These are phyloP conservation scores for Leavenworthia alabamica DNA, from an alignment of 345 rosid species.

Conservation along the genomic window DNA sequence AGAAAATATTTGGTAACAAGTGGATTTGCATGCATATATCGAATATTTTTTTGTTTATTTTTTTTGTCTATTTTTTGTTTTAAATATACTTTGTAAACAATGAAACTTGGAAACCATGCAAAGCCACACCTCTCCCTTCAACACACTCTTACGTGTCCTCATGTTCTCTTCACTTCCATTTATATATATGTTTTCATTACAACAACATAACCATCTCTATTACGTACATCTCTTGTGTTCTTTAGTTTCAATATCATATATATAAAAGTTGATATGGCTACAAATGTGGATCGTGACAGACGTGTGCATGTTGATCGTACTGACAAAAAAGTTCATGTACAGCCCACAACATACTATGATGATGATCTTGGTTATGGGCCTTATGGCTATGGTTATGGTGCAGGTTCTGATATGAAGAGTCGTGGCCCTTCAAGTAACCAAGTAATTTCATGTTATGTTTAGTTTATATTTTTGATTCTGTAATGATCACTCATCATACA, in stretches of 20 bases:
- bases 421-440: constrained; percentile 28
- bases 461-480: not conserved
- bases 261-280: constrained; percentile 26
- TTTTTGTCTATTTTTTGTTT: too few species aligned
- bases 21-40: too few species aligned
- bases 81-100: too few species aligned
- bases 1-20: too few species aligned
- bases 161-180: constrained; percentile 11
- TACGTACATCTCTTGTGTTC: not conserved
- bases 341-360: not conserved
- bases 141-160: constrained; percentile 28
- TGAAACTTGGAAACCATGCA: constrained; percentile 34
- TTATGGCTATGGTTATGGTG: constrained; percentile 5
- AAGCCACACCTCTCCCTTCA: constrained; percentile 30
- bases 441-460: constrained; percentile 1
- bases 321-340: constrained; percentile 14
- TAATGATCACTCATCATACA: not conserved
- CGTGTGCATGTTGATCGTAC: constrained; percentile 18
- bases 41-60: too few species aligned
- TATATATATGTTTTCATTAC: not conserved
- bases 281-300: constrained; percentile 23
- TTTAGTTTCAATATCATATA: not conserved
- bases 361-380: constrained; percentile 20
- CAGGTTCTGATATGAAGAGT: constrained; percentile 1
- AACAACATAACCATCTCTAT: not conserved